These are phyloP conservation scores for Hymenoscyphus infarciens DNA, from an alignment of 2,329 filamentous ascomycete genomes.

Conservation along the genomic window DNA sequence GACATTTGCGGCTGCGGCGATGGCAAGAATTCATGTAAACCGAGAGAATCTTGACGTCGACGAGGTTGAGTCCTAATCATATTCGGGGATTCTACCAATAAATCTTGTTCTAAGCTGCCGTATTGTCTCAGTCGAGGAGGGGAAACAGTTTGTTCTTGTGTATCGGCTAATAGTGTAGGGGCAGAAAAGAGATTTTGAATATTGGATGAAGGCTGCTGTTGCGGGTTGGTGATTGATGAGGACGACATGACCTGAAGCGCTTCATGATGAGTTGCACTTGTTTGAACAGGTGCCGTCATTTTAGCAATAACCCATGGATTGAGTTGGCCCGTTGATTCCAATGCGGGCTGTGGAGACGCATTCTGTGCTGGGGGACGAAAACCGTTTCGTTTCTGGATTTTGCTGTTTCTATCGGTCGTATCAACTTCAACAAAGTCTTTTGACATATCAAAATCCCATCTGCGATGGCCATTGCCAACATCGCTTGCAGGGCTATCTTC, in stretches of 20 bases:
- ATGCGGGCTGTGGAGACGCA: conserved; percentile 2
- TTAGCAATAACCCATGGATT: conserved; percentile 43
- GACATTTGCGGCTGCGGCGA: not conserved
- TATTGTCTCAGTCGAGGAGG: not conserved
- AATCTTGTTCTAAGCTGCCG: not conserved
- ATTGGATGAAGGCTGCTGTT: not conserved
- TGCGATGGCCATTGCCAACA: conserved; percentile 10
- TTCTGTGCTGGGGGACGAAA: not conserved
- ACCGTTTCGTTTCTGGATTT: not conserved
- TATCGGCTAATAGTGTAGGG: not conserved
- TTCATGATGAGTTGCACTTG: not conserved
- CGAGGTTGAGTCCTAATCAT: not conserved
- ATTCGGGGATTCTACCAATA: not conserved
- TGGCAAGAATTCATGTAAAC: not conserved
- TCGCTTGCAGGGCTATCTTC: not conserved
- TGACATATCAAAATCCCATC: conserved; percentile 45
- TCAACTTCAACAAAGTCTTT: conserved; percentile 41
- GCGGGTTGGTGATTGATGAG: not conserved
- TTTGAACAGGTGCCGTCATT: conserved; percentile 31
- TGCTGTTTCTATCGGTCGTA: not conserved
- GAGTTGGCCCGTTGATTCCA: conserved; percentile 19
- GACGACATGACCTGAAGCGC: not conserved
- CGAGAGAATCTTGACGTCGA: not conserved
- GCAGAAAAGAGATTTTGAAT: not conserved
- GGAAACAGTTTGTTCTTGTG: not conserved